Evolutionary conservation across 768 basidiomycete species (phyloP).

Genomic region (Phanerochaete carnosa): DNA sequence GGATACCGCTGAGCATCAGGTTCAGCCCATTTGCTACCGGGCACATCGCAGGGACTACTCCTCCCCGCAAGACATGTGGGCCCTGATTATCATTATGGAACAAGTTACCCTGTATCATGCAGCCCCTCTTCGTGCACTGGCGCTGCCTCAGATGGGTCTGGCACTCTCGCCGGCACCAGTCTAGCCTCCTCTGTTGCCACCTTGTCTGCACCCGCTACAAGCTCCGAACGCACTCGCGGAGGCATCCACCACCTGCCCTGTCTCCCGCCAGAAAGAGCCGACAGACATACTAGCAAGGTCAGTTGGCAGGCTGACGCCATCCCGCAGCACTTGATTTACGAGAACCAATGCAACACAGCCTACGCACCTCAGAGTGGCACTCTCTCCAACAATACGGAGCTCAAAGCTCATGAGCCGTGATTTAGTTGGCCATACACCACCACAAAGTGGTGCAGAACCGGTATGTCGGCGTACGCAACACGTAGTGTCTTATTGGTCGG

Average conservation of each 20-base stretch:
- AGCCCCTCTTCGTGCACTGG: not conserved
- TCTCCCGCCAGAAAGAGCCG: not conserved
- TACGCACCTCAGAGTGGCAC: not conserved
- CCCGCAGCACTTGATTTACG: not conserved
- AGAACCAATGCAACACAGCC: not conserved
- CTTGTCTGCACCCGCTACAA: not conserved
- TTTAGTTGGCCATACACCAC: not conserved
- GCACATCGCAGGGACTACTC: no score
- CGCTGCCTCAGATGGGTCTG: not conserved
- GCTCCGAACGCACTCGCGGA: not conserved
- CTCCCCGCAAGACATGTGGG: not conserved
- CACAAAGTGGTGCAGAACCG: not conserved
- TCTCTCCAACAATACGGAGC: not conserved
- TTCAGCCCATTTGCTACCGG: not conserved
- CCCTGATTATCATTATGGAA: not conserved
- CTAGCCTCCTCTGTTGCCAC: no score
- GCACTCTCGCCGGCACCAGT: not conserved
- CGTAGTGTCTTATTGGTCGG: not conserved
- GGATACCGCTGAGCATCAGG: not conserved
- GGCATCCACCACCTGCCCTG: no score
- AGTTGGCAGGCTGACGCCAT: not conserved
- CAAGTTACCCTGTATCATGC: not conserved
- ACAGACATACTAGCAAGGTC: not conserved
- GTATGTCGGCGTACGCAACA: slow-evolving; percentile 1
- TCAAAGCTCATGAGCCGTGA: not conserved